phyloP scores from a whole-genome alignment of 441 rosid genomes.

The Gossypium trilobum region DNA sequence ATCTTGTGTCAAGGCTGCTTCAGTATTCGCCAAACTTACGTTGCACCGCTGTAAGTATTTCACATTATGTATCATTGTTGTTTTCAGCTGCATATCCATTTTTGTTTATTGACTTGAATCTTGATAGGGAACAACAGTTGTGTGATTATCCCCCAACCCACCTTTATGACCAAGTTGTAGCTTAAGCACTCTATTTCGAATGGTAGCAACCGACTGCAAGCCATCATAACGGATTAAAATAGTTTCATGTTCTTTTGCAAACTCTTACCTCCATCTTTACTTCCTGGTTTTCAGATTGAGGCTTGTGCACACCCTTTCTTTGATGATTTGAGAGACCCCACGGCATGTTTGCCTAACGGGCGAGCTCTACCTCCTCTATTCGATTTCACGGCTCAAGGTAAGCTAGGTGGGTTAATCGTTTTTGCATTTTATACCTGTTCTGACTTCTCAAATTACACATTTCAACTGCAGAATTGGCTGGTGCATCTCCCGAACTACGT shows the following conservation, averaged over 20 bases:
- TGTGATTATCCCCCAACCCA: not conserved
- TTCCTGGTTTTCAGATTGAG: conserved; percentile 45
- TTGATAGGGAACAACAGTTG: not conserved
- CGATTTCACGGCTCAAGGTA: conserved; percentile 65
- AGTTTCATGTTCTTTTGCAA: not conserved
- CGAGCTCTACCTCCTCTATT: conserved; percentile 65
- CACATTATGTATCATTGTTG: not conserved
- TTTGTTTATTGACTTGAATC: not conserved
- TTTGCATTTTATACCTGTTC: not conserved
- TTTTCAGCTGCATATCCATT: not conserved
- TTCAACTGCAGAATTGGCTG: conserved; percentile 60
- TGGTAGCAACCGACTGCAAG: not conserved
- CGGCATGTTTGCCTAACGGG: conserved; percentile 57
- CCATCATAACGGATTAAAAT: not conserved
- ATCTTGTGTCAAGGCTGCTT: conserved; percentile 71
- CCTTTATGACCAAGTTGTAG: not conserved
- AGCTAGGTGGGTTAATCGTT: not conserved
- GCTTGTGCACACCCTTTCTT: conserved; percentile 81
- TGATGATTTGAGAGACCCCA: conserved; percentile 57
- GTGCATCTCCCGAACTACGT: conserved; percentile 59
- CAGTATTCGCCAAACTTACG: conserved; percentile 78
- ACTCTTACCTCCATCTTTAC: not conserved
- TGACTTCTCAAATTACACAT: conserved; percentile 9
- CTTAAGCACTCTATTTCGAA: not conserved
- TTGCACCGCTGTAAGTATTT: conserved; percentile 61